Evolutionary conservation across 225 moss, liverwort and hornwort genomes (phyloP).

Genomic region (Antitrichia curtipendula): DNA sequence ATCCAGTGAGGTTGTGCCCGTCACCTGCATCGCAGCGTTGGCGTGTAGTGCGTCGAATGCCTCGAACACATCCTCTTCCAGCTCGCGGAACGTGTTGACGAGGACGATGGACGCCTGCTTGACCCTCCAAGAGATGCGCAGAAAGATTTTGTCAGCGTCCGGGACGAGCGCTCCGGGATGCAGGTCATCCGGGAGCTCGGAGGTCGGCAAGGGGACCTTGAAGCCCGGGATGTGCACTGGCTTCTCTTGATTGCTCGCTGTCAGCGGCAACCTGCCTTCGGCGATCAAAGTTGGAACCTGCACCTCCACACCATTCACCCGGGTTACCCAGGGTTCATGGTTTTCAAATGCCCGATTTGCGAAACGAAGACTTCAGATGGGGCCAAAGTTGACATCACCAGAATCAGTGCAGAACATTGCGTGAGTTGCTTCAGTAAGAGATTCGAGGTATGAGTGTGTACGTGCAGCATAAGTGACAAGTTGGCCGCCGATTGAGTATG

Average conservation of each 20-base stretch:
- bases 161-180: not conserved
- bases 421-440: not conserved
- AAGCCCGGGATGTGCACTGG: constrained; percentile 8
- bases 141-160: not conserved
- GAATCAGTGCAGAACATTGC: not conserved
- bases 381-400: not conserved
- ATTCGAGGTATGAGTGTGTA: not conserved
- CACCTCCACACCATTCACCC: too few species aligned
- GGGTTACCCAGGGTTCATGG: not conserved
- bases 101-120: constrained; percentile 15
- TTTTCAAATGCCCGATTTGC: too few species aligned
- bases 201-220: not conserved
- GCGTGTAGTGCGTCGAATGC: not conserved
- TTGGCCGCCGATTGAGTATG: constrained; percentile 12
- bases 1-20: not conserved
- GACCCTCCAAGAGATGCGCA: not conserved
- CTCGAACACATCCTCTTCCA: constrained; percentile 6
- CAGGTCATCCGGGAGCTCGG: constrained; percentile 9
- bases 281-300: constrained; percentile 17
- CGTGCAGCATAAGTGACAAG: constrained; percentile 26
- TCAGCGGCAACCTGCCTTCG: constrained; percentile 16
- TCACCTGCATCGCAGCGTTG: not conserved
- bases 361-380: too few species aligned
- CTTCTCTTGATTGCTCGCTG: not conserved
- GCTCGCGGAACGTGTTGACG: constrained; percentile 19